These are phyloP conservation scores for Acacia crassicarpa DNA, from an alignment of 306 rosid genomes.

Conservation along the genomic window DNA sequence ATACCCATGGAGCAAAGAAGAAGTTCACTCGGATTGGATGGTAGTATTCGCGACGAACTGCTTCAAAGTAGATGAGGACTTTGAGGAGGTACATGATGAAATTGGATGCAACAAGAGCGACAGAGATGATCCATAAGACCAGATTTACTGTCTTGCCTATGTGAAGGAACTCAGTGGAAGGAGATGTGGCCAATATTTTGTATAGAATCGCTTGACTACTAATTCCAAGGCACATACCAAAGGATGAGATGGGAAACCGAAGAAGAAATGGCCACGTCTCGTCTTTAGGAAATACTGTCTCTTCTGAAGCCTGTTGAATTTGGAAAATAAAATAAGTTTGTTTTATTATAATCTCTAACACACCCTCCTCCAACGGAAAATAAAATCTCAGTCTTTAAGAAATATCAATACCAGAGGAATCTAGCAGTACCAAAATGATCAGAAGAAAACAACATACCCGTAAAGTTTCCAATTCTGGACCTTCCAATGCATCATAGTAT, in stretches of 20 bases:
- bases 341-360: neutral
- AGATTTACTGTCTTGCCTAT: slow-evolving; percentile 51
- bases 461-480: slow-evolving; percentile 56
- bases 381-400: neutral
- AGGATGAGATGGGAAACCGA: slow-evolving; percentile 63
- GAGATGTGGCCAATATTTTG: slow-evolving; percentile 64
- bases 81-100: slow-evolving; percentile 56
- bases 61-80: slow-evolving; percentile 68
- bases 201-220: slow-evolving; percentile 82
- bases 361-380: neutral
- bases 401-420: neutral
- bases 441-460: slow-evolving; percentile 41
- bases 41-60: slow-evolving; percentile 76
- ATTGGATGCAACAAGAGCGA: slow-evolving; percentile 42
- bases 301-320: slow-evolving; percentile 63
- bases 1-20: slow-evolving; percentile 80
- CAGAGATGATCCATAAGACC: slow-evolving; percentile 61
- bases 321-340: neutral
- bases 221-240: slow-evolving; percentile 83
- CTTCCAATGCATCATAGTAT: slow-evolving; percentile 49
- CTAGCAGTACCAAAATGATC: neutral
- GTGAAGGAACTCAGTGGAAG: slow-evolving; percentile 69
- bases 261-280: slow-evolving; percentile 80
- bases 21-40: slow-evolving; percentile 79
- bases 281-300: slow-evolving; percentile 65